phyloP scores from a whole-genome alignment of 371 early-diverging fungal species.

The Syncephalastrum sp. region DNA sequence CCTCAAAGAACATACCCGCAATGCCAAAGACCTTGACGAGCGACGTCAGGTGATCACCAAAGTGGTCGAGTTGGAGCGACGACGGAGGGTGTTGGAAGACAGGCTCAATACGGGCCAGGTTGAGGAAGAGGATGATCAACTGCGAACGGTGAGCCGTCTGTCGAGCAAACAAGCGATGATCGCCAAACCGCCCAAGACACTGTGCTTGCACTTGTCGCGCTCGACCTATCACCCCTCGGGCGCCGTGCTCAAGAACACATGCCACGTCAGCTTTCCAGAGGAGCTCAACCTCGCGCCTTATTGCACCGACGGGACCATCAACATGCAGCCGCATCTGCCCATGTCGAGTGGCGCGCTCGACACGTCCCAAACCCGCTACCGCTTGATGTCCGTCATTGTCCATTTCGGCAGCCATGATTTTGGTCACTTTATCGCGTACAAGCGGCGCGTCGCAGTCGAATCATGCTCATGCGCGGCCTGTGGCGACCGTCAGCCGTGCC shows the following conservation, averaged over 20 bases:
- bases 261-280: slow-evolving; percentile 59
- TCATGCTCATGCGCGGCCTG: slow-evolving; percentile 34
- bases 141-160: slow-evolving; percentile 20
- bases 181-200: slow-evolving; percentile 54
- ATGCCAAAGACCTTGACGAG: slow-evolving; percentile 32
- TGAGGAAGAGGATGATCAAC: slow-evolving; percentile 10
- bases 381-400: slow-evolving; percentile 80
- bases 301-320: slow-evolving; percentile 51
- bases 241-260: slow-evolving; percentile 63
- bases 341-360: slow-evolving; percentile 41
- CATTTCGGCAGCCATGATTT: slow-evolving; percentile 86
- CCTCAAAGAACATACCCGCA: slow-evolving; percentile 41
- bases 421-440: slow-evolving; percentile 92
- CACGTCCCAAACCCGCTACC: slow-evolving; percentile 41
- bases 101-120: slow-evolving; percentile 6
- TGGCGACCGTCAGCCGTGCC: slow-evolving; percentile 8
- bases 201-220: slow-evolving; percentile 74
- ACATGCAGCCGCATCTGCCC: slow-evolving; percentile 51
- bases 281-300: slow-evolving; percentile 64
- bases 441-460: slow-evolving; percentile 53
- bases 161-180: slow-evolving; percentile 64
- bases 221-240: slow-evolving; percentile 66
- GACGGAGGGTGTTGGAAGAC: slow-evolving; percentile 12
- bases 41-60: slow-evolving; percentile 22
- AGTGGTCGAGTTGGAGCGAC: slow-evolving; percentile 29